Evolutionary conservation across 805 yeast genomes (phyloP).

Genomic region (Lachancea sp.): DNA sequence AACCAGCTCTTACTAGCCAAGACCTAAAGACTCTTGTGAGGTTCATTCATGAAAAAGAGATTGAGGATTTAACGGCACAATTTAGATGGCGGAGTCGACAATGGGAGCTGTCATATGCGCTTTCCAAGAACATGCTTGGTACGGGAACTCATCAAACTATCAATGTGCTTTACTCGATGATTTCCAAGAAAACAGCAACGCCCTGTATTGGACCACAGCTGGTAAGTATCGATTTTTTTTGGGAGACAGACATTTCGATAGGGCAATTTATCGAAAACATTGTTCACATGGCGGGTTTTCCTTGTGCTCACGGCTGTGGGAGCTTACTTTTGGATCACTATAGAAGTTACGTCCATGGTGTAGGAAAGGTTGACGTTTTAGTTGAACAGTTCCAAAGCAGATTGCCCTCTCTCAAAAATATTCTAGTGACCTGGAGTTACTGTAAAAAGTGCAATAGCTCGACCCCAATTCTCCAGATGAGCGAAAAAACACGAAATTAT

Average conservation of each 20-base stretch:
- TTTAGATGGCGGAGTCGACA: conserved; percentile 40
- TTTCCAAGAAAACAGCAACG: conserved; percentile 74
- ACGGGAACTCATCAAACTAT: conserved; percentile 75
- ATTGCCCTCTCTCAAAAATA: conserved; percentile 55
- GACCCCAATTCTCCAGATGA: conserved; percentile 75
- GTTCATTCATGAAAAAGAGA: conserved; percentile 29
- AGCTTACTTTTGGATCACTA: conserved; percentile 65
- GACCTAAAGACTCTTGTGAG: conserved; percentile 31
- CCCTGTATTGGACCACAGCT: conserved; percentile 90
- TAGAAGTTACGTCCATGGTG: conserved; percentile 82
- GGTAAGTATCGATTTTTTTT: conserved; percentile 78
- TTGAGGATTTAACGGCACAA: conserved; percentile 28
- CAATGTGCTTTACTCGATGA: conserved; percentile 71
- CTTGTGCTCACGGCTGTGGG: conserved; percentile 81
- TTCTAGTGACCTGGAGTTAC: conserved; percentile 83
- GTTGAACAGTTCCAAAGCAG: conserved; percentile 56
- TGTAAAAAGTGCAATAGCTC: conserved; percentile 73
- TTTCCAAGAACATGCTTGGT: conserved; percentile 53
- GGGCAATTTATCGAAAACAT: conserved; percentile 84
- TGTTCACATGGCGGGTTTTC: conserved; percentile 55
- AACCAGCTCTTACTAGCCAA: conserved; percentile 28
- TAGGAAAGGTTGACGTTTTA: conserved; percentile 71
- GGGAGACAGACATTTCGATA: conserved; percentile 83
- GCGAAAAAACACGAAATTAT: conserved; percentile 79
- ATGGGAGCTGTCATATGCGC: conserved; percentile 58